Evolutionary conservation across 805 yeast species (phyloP).

Genomic region (Saccharomycodes ludwigii): DNA sequence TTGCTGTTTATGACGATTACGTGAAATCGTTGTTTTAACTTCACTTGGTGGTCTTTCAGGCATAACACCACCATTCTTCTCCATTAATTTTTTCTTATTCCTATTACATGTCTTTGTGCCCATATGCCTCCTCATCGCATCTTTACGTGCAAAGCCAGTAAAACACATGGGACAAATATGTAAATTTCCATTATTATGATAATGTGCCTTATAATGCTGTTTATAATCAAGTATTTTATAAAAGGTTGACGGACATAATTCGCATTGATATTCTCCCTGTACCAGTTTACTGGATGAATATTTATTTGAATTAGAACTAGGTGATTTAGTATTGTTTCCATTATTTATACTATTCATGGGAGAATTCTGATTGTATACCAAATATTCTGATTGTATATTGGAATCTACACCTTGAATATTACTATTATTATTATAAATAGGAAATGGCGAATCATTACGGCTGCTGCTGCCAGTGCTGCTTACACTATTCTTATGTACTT

Average conservation of each 20-base stretch:
- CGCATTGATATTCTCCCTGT: conserved; percentile 38
- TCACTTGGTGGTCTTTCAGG: conserved; percentile 7
- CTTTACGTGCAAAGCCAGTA: conserved; percentile 75
- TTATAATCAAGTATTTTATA: conserved; percentile 58
- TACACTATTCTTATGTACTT: no score
- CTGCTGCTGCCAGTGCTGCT: no score
- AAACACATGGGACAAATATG: conserved; percentile 69
- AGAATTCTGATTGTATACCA: not conserved
- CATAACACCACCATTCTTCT: conserved; percentile 26
- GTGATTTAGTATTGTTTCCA: not conserved
- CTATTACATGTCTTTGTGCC: conserved; percentile 67
- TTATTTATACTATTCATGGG: not conserved
- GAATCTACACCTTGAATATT: conserved; percentile 1
- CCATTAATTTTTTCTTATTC: conserved; percentile 43
- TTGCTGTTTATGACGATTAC: no score
- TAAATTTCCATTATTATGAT: conserved; percentile 34
- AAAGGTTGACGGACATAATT: conserved; percentile 49
- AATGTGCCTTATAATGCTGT: conserved; percentile 66
- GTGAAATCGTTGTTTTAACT: no score
- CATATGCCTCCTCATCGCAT: conserved; percentile 65
- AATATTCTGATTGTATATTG: not conserved
- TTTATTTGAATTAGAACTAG: not conserved
- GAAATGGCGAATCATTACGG: not conserved
- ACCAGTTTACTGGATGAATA: not conserved
- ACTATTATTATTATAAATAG: not conserved